Conservation (phyloP, 257 asterid species). For the Lycium barbarum region DNA sequence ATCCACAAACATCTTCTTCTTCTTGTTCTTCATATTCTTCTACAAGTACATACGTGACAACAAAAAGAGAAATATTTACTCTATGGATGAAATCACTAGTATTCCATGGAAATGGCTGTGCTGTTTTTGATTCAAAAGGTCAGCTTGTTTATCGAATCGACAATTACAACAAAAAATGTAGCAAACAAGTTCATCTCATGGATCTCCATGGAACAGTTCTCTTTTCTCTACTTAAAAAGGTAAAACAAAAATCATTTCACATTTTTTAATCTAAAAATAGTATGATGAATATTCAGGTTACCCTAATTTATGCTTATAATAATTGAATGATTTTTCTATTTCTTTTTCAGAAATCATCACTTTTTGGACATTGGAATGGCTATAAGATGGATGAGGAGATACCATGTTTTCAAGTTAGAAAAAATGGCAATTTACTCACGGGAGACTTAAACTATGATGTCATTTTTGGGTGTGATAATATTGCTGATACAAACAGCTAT, state of each 20-base stretch:
- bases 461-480: constrained; percentile 32
- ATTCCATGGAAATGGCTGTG: constrained; percentile 65
- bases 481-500: constrained; percentile 17
- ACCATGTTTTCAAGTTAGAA: constrained; percentile 47
- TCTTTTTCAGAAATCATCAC: constrained; percentile 36
- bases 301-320: neutral
- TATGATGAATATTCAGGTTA: neutral
- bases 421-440: constrained; percentile 31
- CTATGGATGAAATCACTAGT: constrained; percentile 81
- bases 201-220: constrained; percentile 55
- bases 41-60: constrained; percentile 32
- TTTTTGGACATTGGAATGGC: constrained; percentile 51
- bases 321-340: neutral
- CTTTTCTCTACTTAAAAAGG: constrained; percentile 63
- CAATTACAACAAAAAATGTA: constrained; percentile 52
- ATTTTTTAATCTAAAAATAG: neutral
- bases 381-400: constrained; percentile 42
- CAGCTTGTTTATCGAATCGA: constrained; percentile 61
- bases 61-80: constrained; percentile 56
- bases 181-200: constrained; percentile 63
- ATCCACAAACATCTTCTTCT: constrained; percentile 47
- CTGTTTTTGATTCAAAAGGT: constrained; percentile 60
- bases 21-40: constrained; percentile 19
- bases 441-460: constrained; percentile 39
- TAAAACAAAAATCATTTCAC: constrained; percentile 1